Percentiles rank a stretch among this genome's conserved stretches.
These are phyloP conservation scores for Gaillardinia entomophila DNA, from an alignment of 805 yeast species.

Conservation along the genomic window DNA sequence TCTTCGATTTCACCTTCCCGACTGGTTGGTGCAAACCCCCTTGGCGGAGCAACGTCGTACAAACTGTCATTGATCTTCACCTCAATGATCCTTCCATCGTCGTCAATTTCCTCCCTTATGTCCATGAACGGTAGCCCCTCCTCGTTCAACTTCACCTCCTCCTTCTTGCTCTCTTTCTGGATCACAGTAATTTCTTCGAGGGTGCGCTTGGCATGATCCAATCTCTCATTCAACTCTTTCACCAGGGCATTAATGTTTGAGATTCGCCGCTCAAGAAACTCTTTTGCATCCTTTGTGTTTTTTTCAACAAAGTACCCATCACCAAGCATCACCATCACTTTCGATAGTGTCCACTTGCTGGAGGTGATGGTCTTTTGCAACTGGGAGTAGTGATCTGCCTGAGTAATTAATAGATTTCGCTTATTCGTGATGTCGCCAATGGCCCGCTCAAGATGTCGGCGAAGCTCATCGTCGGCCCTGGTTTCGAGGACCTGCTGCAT, in stretches of 20 bases:
- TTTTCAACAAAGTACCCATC: constrained; percentile 37
- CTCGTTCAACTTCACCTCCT: constrained; percentile 19
- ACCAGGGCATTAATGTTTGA: constrained; percentile 30
- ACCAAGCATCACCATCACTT: constrained; percentile 28
- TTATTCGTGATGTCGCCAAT: constrained; percentile 1
- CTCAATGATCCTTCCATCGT: constrained; percentile 62
- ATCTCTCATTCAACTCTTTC: constrained; percentile 30
- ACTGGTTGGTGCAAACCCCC: background rate
- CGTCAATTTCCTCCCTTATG: constrained; percentile 74
- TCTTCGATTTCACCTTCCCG: constrained; percentile 1
- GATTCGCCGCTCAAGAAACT: constrained; percentile 20
- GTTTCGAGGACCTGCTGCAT: too few species aligned
- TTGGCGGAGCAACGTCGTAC: background rate
- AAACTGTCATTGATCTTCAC: constrained; percentile 18
- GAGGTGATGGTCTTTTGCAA: constrained; percentile 1
- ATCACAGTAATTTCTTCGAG: constrained; percentile 23
- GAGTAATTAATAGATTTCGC: constrained; percentile 2
- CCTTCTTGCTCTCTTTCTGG: too few species aligned
- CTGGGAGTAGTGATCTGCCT: constrained; percentile 1
- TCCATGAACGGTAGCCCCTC: constrained; percentile 69
- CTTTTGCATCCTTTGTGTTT: constrained; percentile 19
- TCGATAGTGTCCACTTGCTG: constrained; percentile 1
- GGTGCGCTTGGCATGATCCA: constrained; percentile 33
- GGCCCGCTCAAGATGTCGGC: too few species aligned
- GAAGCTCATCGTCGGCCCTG: too few species aligned